A percentile compares a stretch with the other conserved stretches of the same genome.
Conservation (phyloP, 768 basidiomycete genomes). For the Mycena olivaceomarginata region DNA sequence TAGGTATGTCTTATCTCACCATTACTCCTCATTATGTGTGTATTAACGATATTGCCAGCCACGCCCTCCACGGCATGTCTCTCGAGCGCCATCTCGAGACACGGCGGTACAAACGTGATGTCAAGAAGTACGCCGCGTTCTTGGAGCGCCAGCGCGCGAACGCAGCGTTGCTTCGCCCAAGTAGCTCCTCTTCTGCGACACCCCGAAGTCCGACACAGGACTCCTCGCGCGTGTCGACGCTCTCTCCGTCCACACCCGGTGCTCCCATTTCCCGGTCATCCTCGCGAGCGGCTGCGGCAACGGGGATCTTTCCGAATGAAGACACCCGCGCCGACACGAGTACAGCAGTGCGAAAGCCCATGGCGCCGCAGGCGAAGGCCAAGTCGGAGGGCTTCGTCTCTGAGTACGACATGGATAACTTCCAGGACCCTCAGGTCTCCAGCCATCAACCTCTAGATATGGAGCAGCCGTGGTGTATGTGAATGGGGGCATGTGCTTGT, state of each 20-base stretch:
- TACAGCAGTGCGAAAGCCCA: neutral
- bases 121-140: constrained; percentile 19
- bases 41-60: constrained; percentile 13
- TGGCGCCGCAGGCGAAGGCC: neutral
- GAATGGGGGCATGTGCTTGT: neutral
- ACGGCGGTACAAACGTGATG: constrained; percentile 34
- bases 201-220: neutral
- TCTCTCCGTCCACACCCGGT: constrained; percentile 8
- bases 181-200: neutral
- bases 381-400: constrained; percentile 31
- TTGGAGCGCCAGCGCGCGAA: neutral
- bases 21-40: neutral
- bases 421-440: constrained; percentile 40
- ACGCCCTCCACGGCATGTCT: constrained; percentile 38
- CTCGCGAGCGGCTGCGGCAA: neutral
- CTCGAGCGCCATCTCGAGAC: constrained; percentile 35
- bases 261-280: constrained; percentile 1
- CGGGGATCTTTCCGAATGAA: neutral
- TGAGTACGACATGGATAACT: constrained; percentile 38
- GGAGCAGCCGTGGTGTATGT: constrained; percentile 35
- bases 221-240: constrained; percentile 15
- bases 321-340: neutral
- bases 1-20: constrained; percentile 16
- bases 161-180: neutral
- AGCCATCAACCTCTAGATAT: constrained; percentile 38